phyloP scores from a whole-genome alignment of 352 stramenopile genomes.

The Phytophthora multivora region DNA sequence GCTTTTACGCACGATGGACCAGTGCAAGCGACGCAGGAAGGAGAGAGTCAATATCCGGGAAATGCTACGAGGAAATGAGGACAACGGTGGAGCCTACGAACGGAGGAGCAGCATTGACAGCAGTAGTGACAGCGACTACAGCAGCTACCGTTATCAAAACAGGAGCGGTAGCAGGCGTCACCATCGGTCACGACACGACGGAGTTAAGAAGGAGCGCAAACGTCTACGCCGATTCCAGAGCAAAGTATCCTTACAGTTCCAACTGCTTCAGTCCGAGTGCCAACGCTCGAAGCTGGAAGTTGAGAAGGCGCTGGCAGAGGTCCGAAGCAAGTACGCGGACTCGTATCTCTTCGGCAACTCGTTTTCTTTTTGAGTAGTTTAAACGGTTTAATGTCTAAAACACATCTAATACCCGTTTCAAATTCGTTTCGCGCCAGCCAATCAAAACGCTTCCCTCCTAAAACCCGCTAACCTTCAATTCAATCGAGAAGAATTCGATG shows the following conservation, averaged over 20 bases:
- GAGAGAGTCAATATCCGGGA: conserved; percentile 40
- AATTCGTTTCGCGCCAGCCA: conserved; percentile 34
- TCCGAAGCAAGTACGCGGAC: conserved; percentile 70
- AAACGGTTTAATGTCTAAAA: too few species aligned
- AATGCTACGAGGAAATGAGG: conserved; percentile 30
- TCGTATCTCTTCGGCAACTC: conserved; percentile 65
- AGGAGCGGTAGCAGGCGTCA: conserved; percentile 13
- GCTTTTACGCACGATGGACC: conserved; percentile 43
- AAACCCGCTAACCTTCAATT: conserved; percentile 19
- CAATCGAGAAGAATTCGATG: conserved; percentile 41
- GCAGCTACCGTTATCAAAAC: conserved; percentile 4
- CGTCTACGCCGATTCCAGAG: conserved; percentile 45
- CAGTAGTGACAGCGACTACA: conserved; percentile 17
- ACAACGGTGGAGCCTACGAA: conserved; percentile 11
- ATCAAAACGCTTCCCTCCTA: conserved; percentile 47
- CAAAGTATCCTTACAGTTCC: conserved; percentile 55
- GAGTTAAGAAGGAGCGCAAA: conserved; percentile 50
- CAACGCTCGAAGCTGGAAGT: conserved; percentile 56
- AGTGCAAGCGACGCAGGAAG: conserved; percentile 42
- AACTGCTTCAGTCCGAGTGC: conserved; percentile 69
- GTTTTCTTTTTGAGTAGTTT: conserved; percentile 23
- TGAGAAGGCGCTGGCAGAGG: conserved; percentile 51
- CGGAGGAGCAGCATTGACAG: conserved; percentile 16
- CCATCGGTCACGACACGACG: conserved; percentile 9
- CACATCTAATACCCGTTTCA: background rate